These are phyloP conservation scores for Colletotrichum musae DNA, from an alignment of 2,329 filamentous ascomycete species.

Conservation along the genomic window DNA sequence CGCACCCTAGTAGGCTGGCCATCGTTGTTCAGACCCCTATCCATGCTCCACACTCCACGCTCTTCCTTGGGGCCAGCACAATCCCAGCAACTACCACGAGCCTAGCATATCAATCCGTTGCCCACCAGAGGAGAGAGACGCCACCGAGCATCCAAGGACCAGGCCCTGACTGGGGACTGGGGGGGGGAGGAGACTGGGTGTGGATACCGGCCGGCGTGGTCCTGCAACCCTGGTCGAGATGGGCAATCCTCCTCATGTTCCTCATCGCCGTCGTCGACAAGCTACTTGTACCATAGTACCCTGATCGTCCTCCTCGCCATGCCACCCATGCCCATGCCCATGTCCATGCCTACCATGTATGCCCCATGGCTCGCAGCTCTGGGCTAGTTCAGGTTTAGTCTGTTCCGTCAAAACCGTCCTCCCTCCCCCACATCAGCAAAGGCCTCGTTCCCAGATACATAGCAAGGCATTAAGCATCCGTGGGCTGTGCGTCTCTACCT, in stretches of 20 bases:
- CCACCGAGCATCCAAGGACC: constrained; percentile 44
- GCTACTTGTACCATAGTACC: constrained; percentile 45
- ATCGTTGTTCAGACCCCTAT: constrained; percentile 48
- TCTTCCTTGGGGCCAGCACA: constrained; percentile 6
- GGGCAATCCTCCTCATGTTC: constrained; percentile 39
- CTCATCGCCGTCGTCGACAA: constrained; percentile 20
- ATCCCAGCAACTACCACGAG: constrained; percentile 39
- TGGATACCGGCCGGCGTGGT: constrained; percentile 41
- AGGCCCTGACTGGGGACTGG: constrained; percentile 22
- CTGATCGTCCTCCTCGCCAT: constrained; percentile 50
- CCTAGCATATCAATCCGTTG: constrained; percentile 42
- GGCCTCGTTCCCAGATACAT: constrained; percentile 49
- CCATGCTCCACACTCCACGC: constrained; percentile 44
- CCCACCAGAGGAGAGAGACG: constrained; percentile 36
- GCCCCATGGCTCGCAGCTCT: constrained; percentile 49
- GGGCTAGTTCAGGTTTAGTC: constrained; percentile 56
- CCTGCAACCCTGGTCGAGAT: constrained; percentile 36
- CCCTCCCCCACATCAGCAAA: constrained; percentile 50
- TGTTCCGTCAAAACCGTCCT: constrained; percentile 51
- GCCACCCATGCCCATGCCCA: constrained; percentile 52
- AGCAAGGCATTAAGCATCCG: constrained; percentile 50
- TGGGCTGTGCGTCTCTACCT: constrained; percentile 43
- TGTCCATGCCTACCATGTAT: too few species aligned
- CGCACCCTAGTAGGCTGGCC: constrained; percentile 23
- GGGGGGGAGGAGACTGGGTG: constrained; percentile 2